A percentile compares a stretch with the other conserved stretches of the same genome.
Conservation (phyloP, 2,329 filamentous ascomycete species). For the Penicillium sclerotiorum region DNA sequence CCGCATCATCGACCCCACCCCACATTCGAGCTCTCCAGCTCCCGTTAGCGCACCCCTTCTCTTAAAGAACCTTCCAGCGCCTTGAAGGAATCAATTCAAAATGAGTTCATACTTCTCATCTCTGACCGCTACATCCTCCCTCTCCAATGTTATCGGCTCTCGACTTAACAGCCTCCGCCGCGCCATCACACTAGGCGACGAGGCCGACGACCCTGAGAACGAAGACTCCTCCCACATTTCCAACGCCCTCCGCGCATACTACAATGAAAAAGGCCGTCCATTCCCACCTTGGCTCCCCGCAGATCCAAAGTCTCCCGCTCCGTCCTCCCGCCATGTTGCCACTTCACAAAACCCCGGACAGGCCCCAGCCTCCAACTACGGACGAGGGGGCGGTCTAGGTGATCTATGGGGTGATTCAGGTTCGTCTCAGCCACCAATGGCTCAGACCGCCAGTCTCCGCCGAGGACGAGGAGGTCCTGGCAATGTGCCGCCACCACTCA, state of each 20-base stretch:
- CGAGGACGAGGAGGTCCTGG: constrained; percentile 36
- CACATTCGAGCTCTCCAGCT: constrained; percentile 22
- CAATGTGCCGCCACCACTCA: constrained; percentile 17
- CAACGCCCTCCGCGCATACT: constrained; percentile 89
- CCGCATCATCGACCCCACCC: constrained; percentile 24
- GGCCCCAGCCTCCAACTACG: constrained; percentile 30
- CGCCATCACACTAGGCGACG: constrained; percentile 45
- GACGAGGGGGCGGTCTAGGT: constrained; percentile 49
- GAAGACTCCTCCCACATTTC: constrained; percentile 94
- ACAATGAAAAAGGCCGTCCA: constrained; percentile 79
- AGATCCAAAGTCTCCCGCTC: constrained; percentile 74
- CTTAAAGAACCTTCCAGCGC: too few species aligned
- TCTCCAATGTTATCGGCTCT: constrained; percentile 56
- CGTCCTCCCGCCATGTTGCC: constrained; percentile 49
- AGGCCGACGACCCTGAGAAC: constrained; percentile 48
- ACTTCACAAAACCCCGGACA: constrained; percentile 56
- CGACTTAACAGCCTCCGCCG: constrained; percentile 61
- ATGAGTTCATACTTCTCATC: constrained; percentile 85
- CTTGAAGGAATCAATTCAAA: constrained; percentile 33
- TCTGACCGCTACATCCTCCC: constrained; percentile 47
- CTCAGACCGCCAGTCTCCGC: constrained; percentile 44
- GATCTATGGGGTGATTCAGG: constrained; percentile 60
- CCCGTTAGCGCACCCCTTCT: constrained; percentile 6
- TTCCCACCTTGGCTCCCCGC: constrained; percentile 87
- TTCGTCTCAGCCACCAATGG: constrained; percentile 28